These are phyloP conservation scores for Fusarium nurragi DNA, from an alignment of 2,329 filamentous ascomycete species.

Conservation along the genomic window DNA sequence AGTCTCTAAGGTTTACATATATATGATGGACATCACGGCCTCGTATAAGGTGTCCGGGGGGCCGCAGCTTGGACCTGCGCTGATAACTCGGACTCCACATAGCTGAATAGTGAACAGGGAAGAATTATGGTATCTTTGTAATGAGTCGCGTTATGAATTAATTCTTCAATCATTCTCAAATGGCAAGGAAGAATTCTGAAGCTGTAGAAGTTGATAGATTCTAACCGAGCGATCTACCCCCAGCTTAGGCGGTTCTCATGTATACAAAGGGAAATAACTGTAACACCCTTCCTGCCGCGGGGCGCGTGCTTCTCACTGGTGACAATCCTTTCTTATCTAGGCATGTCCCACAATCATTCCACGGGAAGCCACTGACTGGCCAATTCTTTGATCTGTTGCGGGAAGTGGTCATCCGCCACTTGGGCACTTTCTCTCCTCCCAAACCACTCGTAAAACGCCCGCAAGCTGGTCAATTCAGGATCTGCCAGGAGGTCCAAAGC, in stretches of 20 bases:
- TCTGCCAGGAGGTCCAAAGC: not conserved
- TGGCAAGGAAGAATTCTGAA: too few species aligned
- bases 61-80: constrained; percentile 54
- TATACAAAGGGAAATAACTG: too few species aligned
- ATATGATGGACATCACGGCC: constrained; percentile 49
- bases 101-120: not conserved
- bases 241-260: too few species aligned
- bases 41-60: constrained; percentile 49
- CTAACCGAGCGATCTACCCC: too few species aligned
- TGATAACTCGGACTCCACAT: constrained; percentile 52
- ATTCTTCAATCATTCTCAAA: too few species aligned
- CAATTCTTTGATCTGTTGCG: constrained; percentile 5
- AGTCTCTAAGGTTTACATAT: too few species aligned
- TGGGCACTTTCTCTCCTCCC: constrained; percentile 13
- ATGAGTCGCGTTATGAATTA: too few species aligned
- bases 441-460: constrained; percentile 23
- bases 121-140: too few species aligned
- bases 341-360: not conserved
- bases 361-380: constrained; percentile 26
- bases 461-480: constrained; percentile 4
- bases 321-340: too few species aligned
- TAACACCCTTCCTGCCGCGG: too few species aligned
- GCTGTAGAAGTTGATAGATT: too few species aligned
- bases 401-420: constrained; percentile 15
- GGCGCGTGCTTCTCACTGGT: too few species aligned